phyloP scores from a whole-genome alignment of 208 protist species.

The Crithidia fasciculata region DNA sequence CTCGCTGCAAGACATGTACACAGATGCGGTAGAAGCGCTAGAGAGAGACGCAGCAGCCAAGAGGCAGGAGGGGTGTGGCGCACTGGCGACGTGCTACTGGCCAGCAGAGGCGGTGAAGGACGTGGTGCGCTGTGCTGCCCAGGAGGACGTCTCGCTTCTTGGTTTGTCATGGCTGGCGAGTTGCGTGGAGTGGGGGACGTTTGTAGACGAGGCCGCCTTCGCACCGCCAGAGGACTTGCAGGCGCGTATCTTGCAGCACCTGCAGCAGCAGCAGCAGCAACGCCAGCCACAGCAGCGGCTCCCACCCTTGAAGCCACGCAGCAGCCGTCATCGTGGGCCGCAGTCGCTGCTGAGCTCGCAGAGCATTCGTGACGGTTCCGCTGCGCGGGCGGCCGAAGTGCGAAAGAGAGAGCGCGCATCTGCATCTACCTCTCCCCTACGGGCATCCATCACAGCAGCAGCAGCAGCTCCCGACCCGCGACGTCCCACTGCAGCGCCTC shows the following conservation, averaged over 20 bases:
- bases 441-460: neutral
- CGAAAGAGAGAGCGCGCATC: constrained; percentile 6
- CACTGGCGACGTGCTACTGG: constrained; percentile 21
- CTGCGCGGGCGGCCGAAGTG: neutral
- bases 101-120: constrained; percentile 12
- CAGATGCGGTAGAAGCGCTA: neutral
- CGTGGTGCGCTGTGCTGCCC: constrained; percentile 15
- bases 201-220: constrained; percentile 56
- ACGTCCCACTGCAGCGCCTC: constrained; percentile 8
- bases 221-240: constrained; percentile 11
- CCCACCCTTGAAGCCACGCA: neutral
- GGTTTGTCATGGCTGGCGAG: constrained; percentile 50
- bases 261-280: constrained; percentile 4
- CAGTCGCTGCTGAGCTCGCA: neutral
- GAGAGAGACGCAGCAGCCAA: neutral
- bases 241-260: neutral
- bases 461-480: constrained; percentile 1
- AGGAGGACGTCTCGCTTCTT: constrained; percentile 49
- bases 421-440: neutral
- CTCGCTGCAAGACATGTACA: constrained; percentile 32
- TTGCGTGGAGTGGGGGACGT: constrained; percentile 66
- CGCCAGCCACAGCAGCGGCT: neutral
- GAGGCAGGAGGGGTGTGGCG: neutral
- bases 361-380: constrained; percentile 15
- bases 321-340: neutral